Evolutionary conservation across 2,329 filamentous ascomycete species (phyloP).

Genomic region (Lachnellula willkommii): DNA sequence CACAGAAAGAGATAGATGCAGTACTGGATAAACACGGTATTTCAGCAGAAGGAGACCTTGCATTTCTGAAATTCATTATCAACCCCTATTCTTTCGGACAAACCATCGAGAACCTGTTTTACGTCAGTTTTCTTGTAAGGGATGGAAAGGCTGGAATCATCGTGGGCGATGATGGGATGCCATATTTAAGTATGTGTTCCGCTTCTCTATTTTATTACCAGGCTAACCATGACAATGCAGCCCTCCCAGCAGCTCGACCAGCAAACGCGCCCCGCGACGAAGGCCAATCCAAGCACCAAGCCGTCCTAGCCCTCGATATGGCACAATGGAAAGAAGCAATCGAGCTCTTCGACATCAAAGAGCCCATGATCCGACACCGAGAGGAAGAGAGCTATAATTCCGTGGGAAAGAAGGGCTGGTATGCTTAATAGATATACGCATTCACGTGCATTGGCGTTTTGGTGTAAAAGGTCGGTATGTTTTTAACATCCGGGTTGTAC

Average conservation of each 20-base stretch:
- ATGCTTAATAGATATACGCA: constrained; percentile 21
- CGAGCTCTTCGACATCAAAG: constrained; percentile 66
- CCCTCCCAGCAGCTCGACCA: constrained; percentile 39
- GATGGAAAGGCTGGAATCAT: constrained; percentile 75
- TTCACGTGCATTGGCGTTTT: constrained; percentile 7
- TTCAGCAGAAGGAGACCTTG: constrained; percentile 63
- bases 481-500: not conserved
- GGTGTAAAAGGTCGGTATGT: not conserved
- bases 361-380: constrained; percentile 81
- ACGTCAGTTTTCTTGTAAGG: constrained; percentile 86
- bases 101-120: constrained; percentile 95
- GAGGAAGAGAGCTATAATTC: constrained; percentile 41
- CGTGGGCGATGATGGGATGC: constrained; percentile 66
- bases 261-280: not conserved
- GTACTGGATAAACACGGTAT: constrained; percentile 64
- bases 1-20: constrained; percentile 39
- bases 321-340: constrained; percentile 75
- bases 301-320: constrained; percentile 84
- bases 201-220: constrained; percentile 2
- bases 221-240: constrained; percentile 38
- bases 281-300: constrained; percentile 64
- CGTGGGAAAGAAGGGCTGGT: constrained; percentile 28
- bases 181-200: constrained; percentile 66
- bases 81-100: constrained; percentile 90
- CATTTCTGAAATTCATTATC: constrained; percentile 80